Percentiles rank a stretch among this genome's conserved stretches.
phyloP scores from a whole-genome alignment of 768 basidiomycete species.

The Phanerochaete carnosa region DNA sequence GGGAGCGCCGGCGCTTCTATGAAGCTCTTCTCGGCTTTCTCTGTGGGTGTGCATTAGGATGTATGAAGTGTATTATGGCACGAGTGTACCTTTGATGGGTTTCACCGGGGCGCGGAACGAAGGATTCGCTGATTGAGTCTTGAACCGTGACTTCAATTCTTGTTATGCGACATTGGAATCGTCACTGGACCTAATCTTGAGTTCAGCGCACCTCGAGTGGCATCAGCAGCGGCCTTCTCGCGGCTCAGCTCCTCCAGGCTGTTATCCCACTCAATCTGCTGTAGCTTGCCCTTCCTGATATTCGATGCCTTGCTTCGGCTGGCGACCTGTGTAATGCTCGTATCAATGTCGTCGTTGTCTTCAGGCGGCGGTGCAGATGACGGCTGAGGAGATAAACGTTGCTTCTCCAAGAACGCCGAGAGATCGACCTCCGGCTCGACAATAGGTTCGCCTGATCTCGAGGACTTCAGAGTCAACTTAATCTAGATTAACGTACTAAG shows the following conservation, averaged over 20 bases:
- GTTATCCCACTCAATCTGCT: constrained; percentile 66
- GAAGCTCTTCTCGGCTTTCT: constrained; percentile 27
- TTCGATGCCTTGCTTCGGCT: constrained; percentile 3
- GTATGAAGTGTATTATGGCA: constrained; percentile 12
- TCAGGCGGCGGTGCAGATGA: constrained; percentile 22
- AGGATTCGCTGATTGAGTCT: constrained; percentile 21
- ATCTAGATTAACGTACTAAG: not conserved
- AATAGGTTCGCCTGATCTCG: constrained; percentile 66
- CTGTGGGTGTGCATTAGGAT: not conserved
- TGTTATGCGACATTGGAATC: not conserved
- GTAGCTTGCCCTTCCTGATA: constrained; percentile 60
- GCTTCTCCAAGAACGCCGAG: constrained; percentile 60
- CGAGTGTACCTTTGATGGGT: not conserved
- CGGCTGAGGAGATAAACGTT: constrained; percentile 38
- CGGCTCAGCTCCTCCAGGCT: constrained; percentile 60
- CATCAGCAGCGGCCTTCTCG: constrained; percentile 74
- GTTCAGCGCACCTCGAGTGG: constrained; percentile 56
- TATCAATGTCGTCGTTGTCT: constrained; percentile 57
- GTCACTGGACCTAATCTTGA: not conserved
- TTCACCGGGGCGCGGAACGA: not conserved
- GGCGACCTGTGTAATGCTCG: constrained; percentile 36
- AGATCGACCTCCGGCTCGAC: constrained; percentile 74
- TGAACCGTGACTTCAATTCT: constrained; percentile 31
- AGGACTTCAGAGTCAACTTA: too few species aligned
- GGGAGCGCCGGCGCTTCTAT: constrained; percentile 57